These are phyloP conservation scores for Fragaria vesca DNA, from an alignment of 306 rosid genomes.

Conservation along the genomic window DNA sequence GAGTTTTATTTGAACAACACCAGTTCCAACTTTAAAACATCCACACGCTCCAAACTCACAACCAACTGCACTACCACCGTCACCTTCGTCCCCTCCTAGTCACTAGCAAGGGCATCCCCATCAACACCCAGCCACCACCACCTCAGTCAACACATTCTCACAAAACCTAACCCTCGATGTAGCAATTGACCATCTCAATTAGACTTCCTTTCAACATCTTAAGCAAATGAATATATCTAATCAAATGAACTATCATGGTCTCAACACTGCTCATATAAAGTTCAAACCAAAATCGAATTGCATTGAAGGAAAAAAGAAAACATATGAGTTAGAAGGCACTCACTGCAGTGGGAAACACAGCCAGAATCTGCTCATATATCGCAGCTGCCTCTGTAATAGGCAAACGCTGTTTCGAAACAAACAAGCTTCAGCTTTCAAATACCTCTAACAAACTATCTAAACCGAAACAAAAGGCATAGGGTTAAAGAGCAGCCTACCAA, in stretches of 20 bases:
- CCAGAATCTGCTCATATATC: conserved; percentile 80
- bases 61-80: neutral
- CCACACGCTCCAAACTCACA: neutral
- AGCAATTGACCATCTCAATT: neutral
- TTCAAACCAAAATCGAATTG: neutral
- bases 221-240: neutral
- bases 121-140: neutral
- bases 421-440: too few relatives aligned
- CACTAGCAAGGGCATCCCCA: neutral
- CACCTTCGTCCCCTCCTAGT: neutral
- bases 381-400: conserved; percentile 82
- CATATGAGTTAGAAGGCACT: conserved; percentile 32
- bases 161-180: neutral
- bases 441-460: too few relatives aligned
- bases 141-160: neutral
- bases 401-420: conserved; percentile 51
- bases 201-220: neutral
- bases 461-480: neutral
- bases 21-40: neutral
- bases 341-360: conserved; percentile 80
- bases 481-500: conserved; percentile 5
- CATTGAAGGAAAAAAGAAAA: neutral
- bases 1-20: neutral
- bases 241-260: neutral
- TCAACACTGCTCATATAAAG: neutral